Percentiles rank a stretch among this genome's conserved stretches.
Conservation (phyloP, 257 asterid species). For the Asclepias syriaca region DNA sequence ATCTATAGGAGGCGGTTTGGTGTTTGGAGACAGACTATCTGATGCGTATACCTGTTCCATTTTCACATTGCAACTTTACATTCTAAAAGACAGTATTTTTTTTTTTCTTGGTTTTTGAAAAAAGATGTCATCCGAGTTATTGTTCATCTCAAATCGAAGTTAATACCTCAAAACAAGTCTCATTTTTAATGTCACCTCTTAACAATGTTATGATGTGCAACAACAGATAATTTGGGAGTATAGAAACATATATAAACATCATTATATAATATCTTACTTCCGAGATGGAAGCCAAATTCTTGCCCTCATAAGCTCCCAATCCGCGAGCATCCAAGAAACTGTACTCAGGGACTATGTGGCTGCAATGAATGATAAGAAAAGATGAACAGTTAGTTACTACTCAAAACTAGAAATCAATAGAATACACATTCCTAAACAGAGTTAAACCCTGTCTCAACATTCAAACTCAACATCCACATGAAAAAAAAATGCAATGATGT, state of each 20-base stretch:
- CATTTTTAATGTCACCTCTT: background rate
- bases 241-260: background rate
- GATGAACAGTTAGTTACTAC: background rate
- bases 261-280: slow-evolving; percentile 34
- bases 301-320: slow-evolving; percentile 92
- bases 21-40: slow-evolving; percentile 67
- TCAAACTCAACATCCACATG: too few species aligned
- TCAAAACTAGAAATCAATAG: background rate
- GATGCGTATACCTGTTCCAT: slow-evolving; percentile 59
- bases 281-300: slow-evolving; percentile 54
- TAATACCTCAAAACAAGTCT: background rate
- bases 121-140: background rate
- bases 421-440: background rate
- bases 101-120: too few species aligned
- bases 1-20: slow-evolving; percentile 76
- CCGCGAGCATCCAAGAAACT: slow-evolving; percentile 99
- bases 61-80: background rate
- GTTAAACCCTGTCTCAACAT: background rate
- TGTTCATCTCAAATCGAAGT: background rate
- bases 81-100: background rate
- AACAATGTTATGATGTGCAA: background rate
- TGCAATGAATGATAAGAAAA: slow-evolving; percentile 22
- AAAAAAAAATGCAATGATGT: background rate
- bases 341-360: slow-evolving; percentile 83
- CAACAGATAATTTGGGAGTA: background rate